These are phyloP conservation scores for Neonectria coccinea DNA, from an alignment of 2,329 filamentous ascomycete genomes.

Conservation along the genomic window DNA sequence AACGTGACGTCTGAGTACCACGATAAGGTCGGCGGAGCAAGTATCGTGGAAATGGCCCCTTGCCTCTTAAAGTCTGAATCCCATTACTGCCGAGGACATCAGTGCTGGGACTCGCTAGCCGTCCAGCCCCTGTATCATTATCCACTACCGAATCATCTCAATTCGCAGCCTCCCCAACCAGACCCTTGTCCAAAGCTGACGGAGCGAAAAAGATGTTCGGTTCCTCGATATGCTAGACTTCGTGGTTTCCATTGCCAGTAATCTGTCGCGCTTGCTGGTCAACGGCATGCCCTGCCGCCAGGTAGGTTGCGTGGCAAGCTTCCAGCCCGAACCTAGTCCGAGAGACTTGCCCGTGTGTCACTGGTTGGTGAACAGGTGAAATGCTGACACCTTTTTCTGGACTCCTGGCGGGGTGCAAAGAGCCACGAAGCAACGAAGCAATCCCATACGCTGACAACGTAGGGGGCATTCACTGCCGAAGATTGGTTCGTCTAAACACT, in stretches of 20 bases:
- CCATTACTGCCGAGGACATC: background rate
- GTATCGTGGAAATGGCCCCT: slow-evolving; percentile 4
- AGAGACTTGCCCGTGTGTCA: background rate
- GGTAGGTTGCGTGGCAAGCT: background rate
- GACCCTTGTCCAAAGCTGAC: background rate
- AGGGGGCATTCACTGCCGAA: background rate
- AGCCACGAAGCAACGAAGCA: slow-evolving; percentile 31
- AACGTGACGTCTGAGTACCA: slow-evolving; percentile 4
- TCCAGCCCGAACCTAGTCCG: background rate
- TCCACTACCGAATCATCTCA: background rate
- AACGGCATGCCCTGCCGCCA: background rate
- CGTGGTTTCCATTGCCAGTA: no score
- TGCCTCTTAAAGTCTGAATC: background rate
- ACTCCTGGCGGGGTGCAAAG: slow-evolving; percentile 32
- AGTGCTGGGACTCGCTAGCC: background rate
- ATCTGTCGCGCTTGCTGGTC: background rate
- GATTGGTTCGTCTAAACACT: background rate
- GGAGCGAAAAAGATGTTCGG: no score
- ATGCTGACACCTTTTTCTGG: background rate
- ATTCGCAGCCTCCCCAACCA: background rate
- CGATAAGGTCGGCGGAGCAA: slow-evolving; percentile 10
- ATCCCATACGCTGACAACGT: background rate
- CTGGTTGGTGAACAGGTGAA: background rate
- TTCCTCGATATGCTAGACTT: background rate
- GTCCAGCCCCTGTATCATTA: background rate